Base-by-base conservation (phyloP, 2,329 filamentous ascomycete genomes). In the Ambrosiella cleistominuta region DNA sequence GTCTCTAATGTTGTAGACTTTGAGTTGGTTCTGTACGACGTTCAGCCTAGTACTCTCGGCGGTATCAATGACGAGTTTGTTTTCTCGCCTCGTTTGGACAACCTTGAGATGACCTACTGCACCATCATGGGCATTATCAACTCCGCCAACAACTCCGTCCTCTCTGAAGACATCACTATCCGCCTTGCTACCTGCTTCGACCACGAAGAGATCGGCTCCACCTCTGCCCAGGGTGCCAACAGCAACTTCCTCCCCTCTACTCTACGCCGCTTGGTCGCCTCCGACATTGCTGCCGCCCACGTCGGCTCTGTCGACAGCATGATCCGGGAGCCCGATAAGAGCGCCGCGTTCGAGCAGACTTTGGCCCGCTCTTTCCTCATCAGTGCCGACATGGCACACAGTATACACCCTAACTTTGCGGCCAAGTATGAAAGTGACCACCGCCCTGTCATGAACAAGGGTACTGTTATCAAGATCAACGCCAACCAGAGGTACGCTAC, bases 331-430 rank as follows among this genome's bases (percentile, higher is more conserved):
- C 71, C 73, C 19, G 82, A 86, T 63, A 72, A 84, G 12, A 74
- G 81, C 6, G 95, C 90, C 1, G 88, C 89, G 39, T 96, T 89
- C 68, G 93, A 98, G 72, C 91, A 97, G 74, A 93, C 88, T 1
- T 78, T 95, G 56, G 80, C 89, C 5, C 86, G 85, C 36, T 96
- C 89, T 1, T 96, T 98, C 77, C 81, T 98, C 60, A 78, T 98
- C 62, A 95, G 88, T 5, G 93, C 93, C 56, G 93, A 98, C 69
- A 97, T 98, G 93, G 90, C 93, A 1, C 93, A 98, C 73, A 86
- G 86, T 4, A 83, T 98, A 12, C 88, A 98, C 70, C 93, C 93
- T 59, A 98, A 98, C 74, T 98, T 96, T 69, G 78, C 83, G 3
- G 81, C 74, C 64, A 97, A 97, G 71, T 95, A 97, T 71, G 93